Conservation (phyloP, 2,329 filamentous ascomycete genomes). For the Alternaria longipes region DNA sequence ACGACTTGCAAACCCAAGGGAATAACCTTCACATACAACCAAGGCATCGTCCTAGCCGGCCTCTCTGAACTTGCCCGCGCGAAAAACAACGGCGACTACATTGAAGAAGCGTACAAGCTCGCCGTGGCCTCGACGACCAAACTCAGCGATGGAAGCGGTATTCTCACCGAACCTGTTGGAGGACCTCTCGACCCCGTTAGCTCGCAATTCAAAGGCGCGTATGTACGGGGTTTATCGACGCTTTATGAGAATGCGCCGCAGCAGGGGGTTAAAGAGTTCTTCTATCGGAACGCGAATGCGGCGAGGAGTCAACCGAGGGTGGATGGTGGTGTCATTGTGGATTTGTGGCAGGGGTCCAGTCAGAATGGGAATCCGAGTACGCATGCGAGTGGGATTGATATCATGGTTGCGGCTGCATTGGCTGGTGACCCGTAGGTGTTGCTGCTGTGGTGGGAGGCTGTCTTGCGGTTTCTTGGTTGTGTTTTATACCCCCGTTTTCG, state of each 20-base stretch:
- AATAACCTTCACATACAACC: conserved; percentile 66
- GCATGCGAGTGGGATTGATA: conserved; percentile 72
- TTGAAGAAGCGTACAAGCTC: conserved; percentile 38
- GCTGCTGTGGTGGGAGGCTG: background rate
- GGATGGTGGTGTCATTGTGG: conserved; percentile 60
- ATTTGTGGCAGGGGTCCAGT: conserved; percentile 68
- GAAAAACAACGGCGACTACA: conserved; percentile 46
- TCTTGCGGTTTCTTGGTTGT: conserved; percentile 2
- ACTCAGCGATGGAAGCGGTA: conserved; percentile 37
- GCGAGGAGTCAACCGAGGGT: conserved; percentile 40
- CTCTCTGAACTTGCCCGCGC: conserved; percentile 63
- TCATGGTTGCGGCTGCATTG: conserved; percentile 63
- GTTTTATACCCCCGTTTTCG: conserved; percentile 15
- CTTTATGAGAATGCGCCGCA: conserved; percentile 40
- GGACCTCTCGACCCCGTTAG: conserved; percentile 37
- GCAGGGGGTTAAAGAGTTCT: conserved; percentile 36
- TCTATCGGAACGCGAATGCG: conserved; percentile 47
- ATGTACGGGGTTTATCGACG: conserved; percentile 45
- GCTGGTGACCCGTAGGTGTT: conserved; percentile 9
- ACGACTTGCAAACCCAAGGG: conserved; percentile 63
- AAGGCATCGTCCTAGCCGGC: conserved; percentile 66
- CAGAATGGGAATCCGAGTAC: conserved; percentile 61
- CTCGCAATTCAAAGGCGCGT: conserved; percentile 51
- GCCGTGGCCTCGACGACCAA: conserved; percentile 38
- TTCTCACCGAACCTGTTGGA: conserved; percentile 43